A percentile compares a stretch with the other conserved stretches of the same genome.
Evolutionary conservation across 306 rosid genomes (phyloP).

Genomic region (Lathyrus tuberosus): DNA sequence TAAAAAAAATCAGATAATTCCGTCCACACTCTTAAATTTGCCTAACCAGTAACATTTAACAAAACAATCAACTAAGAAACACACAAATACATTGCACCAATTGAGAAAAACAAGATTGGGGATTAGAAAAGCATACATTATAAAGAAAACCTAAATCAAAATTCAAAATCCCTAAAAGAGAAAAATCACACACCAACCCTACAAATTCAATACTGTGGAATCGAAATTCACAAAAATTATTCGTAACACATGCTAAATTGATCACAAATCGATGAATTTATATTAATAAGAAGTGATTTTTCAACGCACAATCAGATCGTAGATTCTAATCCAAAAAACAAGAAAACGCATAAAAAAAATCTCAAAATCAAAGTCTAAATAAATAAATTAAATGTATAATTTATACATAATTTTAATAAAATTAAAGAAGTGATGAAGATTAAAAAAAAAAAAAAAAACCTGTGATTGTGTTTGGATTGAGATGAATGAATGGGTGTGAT

Average conservation of each 20-base stretch:
- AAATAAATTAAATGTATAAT: not conserved
- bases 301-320: not conserved
- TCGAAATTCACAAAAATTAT: not conserved
- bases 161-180: constrained; percentile 5
- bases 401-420: not conserved
- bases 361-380: not conserved
- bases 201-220: constrained; percentile 7
- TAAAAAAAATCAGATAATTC: not conserved
- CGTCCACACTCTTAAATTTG: not conserved
- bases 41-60: not conserved
- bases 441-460: not conserved
- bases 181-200: constrained; percentile 13
- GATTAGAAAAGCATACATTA: not conserved
- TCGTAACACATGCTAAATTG: not conserved
- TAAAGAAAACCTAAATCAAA: constrained; percentile 1
- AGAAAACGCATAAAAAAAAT: not conserved
- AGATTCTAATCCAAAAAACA: not conserved
- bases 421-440: not conserved
- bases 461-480: not conserved
- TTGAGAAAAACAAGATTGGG: not conserved
- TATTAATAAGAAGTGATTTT: not conserved
- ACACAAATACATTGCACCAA: not conserved
- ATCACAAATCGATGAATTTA: not conserved
- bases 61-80: constrained; percentile 10
- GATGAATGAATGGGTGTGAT: not conserved